Evolutionary conservation across 257 asterid genomes (phyloP).

Genomic region (Haberlea rhodopensis): DNA sequence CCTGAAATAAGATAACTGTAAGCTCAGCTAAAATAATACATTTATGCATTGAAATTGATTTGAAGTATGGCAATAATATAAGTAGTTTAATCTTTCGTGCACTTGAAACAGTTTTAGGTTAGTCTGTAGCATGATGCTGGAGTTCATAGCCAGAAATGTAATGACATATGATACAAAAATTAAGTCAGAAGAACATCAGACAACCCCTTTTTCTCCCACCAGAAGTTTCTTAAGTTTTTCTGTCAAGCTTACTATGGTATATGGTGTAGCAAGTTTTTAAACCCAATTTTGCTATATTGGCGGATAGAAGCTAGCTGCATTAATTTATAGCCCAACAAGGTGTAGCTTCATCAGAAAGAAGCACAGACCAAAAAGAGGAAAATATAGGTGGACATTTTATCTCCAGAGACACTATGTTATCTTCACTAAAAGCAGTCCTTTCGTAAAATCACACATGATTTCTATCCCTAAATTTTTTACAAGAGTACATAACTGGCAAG

Average conservation of each 20-base stretch:
- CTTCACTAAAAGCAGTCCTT: background rate
- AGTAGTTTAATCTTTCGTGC: too few species aligned
- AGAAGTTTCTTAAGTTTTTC: background rate
- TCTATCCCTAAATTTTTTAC: background rate
- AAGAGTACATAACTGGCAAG: too few species aligned
- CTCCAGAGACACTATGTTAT: background rate
- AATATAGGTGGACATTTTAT: background rate
- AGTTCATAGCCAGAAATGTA: background rate
- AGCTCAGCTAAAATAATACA: constrained; percentile 7
- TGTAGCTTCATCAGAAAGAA: constrained; percentile 14
- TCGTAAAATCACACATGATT: background rate
- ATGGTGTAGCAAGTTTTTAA: background rate
- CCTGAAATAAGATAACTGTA: background rate
- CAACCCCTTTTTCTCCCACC: background rate
- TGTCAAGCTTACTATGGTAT: background rate
- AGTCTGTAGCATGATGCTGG: background rate
- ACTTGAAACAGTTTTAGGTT: background rate
- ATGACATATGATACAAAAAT: too few species aligned
- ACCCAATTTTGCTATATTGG: constrained; percentile 1
- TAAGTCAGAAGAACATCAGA: background rate
- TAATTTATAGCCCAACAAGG: background rate
- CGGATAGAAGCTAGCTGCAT: constrained; percentile 9
- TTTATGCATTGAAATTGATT: constrained; percentile 9
- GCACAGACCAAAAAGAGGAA: background rate
- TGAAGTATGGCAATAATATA: background rate